phyloP scores from a whole-genome alignment of 345 rosid genomes.

The Pistacia atlantica region DNA sequence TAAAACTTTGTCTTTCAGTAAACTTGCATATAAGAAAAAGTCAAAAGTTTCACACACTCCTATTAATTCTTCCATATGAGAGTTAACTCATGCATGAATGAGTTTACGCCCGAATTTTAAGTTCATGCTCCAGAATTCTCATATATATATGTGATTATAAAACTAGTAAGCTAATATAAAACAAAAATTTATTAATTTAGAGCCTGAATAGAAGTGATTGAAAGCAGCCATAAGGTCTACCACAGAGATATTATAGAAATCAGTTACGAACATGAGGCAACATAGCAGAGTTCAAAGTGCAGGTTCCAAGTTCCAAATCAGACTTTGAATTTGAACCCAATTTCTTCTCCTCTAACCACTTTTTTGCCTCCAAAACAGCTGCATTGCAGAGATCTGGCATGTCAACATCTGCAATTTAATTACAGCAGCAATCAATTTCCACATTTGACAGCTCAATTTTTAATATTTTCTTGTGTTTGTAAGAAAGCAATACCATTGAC shows the following conservation, averaged over 20 bases:
- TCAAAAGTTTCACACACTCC: no score
- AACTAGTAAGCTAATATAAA: neutral
- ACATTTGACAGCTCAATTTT: slow-evolving; percentile 1
- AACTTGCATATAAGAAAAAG: no score
- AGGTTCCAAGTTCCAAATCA: slow-evolving; percentile 43
- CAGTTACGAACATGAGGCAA: slow-evolving; percentile 45
- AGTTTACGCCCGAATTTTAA: no score
- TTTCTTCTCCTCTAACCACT: slow-evolving; percentile 82
- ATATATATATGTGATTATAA: no score
- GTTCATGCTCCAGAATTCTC: no score
- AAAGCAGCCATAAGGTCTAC: slow-evolving; percentile 6
- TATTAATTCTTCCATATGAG: no score
- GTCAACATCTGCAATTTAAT: slow-evolving; percentile 46
- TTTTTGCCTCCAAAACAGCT: slow-evolving; percentile 77
- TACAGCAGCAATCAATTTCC: slow-evolving; percentile 15
- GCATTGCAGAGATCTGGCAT: slow-evolving; percentile 44
- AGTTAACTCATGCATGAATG: no score
- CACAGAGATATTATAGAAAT: slow-evolving; percentile 10
- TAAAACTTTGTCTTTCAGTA: no score
- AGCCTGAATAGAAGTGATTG: neutral
- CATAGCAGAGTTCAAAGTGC: slow-evolving; percentile 33
- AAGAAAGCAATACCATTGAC: slow-evolving; percentile 43
- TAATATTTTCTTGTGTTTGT: slow-evolving; percentile 12
- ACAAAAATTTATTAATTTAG: neutral
- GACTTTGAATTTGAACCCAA: slow-evolving; percentile 55